Evolutionary conservation across 805 yeast genomes (phyloP).

Genomic region (Zygotorulaspora florentina): DNA sequence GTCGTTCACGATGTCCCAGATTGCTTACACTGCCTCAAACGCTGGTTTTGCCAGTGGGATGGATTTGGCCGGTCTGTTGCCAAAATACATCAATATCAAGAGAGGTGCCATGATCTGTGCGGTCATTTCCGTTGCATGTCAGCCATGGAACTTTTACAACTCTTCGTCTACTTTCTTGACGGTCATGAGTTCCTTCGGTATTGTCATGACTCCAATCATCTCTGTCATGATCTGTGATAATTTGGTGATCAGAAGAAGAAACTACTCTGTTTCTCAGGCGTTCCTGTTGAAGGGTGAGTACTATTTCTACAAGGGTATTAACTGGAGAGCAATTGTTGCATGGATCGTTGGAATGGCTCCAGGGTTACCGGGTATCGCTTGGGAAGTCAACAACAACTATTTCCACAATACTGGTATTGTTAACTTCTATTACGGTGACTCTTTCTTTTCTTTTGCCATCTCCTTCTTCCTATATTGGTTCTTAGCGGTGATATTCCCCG

Average conservation of each 20-base stretch:
- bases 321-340: constrained; percentile 37
- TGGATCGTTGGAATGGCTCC: constrained; percentile 41
- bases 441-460: constrained; percentile 40
- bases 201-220: constrained; percentile 38
- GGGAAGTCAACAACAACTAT: constrained; percentile 32
- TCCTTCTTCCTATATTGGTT: constrained; percentile 39
- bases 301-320: constrained; percentile 38
- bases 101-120: constrained; percentile 40
- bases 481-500: constrained; percentile 37
- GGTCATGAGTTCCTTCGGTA: constrained; percentile 39
- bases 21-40: constrained; percentile 39
- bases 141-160: constrained; percentile 41
- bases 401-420: constrained; percentile 37
- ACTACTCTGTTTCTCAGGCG: constrained; percentile 34
- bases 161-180: constrained; percentile 36
- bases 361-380: constrained; percentile 47
- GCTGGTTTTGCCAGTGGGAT: constrained; percentile 43
- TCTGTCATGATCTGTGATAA: constrained; percentile 41
- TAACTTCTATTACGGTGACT: constrained; percentile 43
- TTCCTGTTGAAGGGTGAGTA: constrained; percentile 33
- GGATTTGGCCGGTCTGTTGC: constrained; percentile 41
- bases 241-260: constrained; percentile 36
- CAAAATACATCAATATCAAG: constrained; percentile 39
- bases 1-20: constrained; percentile 37
- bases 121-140: constrained; percentile 35